phyloP scores from a whole-genome alignment of 345 rosid genomes.

The Eucalyptus tenuipes region DNA sequence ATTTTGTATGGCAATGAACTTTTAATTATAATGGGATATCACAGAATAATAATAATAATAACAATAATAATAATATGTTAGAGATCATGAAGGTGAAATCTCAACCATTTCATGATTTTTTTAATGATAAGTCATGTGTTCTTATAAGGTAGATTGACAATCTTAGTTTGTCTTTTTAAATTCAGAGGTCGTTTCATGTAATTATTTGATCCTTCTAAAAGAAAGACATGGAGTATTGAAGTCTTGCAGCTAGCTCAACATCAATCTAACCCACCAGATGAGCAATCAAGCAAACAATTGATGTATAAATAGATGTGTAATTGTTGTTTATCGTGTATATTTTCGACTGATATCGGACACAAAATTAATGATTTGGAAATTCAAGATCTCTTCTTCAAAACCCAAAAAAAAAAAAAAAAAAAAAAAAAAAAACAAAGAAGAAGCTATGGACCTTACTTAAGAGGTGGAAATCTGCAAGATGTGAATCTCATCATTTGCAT shows the following conservation, averaged over 20 bases:
- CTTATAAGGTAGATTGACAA: not conserved
- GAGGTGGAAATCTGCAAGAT: not conserved
- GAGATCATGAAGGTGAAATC: not conserved
- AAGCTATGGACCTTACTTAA: not conserved
- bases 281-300: not conserved
- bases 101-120: not conserved
- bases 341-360: not conserved
- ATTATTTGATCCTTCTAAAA: not conserved
- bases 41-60: not conserved
- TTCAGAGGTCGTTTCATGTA: not conserved
- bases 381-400: not conserved
- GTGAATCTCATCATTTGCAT: not conserved
- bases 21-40: not conserved
- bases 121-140: not conserved
- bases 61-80: not conserved
- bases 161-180: not conserved
- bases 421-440: fast-evolving
- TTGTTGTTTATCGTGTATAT: not conserved
- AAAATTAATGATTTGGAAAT: not conserved
- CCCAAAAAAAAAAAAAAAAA: too few species aligned
- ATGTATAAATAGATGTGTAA: not conserved
- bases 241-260: not conserved
- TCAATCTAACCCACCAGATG: not conserved
- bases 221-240: not conserved
- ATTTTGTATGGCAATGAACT: not conserved